phyloP scores from a whole-genome alignment of 768 basidiomycete genomes.

The Ramaria rubella region DNA sequence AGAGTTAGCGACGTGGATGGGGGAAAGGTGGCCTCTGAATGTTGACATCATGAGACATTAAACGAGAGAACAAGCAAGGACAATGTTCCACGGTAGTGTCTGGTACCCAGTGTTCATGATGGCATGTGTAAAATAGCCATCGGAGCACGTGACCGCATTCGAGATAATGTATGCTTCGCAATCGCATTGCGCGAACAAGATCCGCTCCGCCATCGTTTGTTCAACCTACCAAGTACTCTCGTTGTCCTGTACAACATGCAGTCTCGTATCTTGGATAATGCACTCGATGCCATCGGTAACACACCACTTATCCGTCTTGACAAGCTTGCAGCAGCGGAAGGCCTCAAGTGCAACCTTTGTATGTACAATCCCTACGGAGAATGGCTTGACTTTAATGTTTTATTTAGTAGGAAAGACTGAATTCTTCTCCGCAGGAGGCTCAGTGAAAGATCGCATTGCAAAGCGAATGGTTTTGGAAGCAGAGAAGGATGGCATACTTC shows the following conservation, averaged over 20 bases:
- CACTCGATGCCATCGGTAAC: conserved; percentile 80
- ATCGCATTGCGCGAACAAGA: no score
- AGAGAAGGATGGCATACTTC: conserved; percentile 77
- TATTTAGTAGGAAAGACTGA: conserved; percentile 80
- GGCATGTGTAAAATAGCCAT: no score
- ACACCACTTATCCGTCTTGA: conserved; percentile 88
- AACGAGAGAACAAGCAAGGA: no score
- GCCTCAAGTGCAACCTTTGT: conserved; percentile 86
- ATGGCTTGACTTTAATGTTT: not conserved
- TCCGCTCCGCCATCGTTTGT: no score
- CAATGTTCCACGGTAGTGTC: no score
- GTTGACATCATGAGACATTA: conserved; percentile 28
- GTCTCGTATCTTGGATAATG: conserved; percentile 61
- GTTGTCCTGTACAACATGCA: not conserved
- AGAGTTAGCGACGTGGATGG: conserved; percentile 62
- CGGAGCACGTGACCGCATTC: not conserved
- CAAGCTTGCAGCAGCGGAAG: conserved; percentile 65
- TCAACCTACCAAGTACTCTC: no score
- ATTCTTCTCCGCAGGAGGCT: conserved; percentile 85
- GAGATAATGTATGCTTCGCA: no score
- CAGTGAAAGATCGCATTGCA: conserved; percentile 93
- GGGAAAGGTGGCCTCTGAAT: conserved; percentile 50
- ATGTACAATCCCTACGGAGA: conserved; percentile 25
- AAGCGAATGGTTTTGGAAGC: conserved; percentile 96
- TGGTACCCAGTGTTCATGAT: no score